Evolutionary conservation across 495 filamentous ascomycete genomes (phyloP).

Genomic region (Penicillium verhagenii): DNA sequence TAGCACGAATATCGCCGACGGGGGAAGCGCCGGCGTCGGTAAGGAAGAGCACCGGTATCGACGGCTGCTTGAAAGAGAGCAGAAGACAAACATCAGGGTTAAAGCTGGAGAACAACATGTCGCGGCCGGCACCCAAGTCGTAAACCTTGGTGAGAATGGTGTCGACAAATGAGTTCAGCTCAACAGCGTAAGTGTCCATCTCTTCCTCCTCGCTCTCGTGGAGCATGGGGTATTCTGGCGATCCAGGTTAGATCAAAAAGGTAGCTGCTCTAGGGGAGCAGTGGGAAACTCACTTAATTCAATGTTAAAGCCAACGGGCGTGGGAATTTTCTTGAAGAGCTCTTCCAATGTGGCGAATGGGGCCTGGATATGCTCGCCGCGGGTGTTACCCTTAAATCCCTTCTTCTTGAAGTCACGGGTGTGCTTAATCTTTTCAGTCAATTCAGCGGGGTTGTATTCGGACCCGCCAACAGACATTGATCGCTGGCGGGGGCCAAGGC

Average conservation of each 20-base stretch:
- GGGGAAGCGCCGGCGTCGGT: conserved; percentile 76
- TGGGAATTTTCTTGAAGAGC: conserved; percentile 80
- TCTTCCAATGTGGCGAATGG: conserved; percentile 95
- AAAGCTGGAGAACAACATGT: conserved; percentile 94
- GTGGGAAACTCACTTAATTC: conserved; percentile 72
- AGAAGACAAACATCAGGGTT: conserved; percentile 95
- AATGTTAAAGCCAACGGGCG: conserved; percentile 90
- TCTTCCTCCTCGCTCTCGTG: conserved; percentile 90
- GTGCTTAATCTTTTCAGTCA: conserved; percentile 94
- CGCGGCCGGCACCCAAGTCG: conserved; percentile 65
- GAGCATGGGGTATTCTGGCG: conserved; percentile 88
- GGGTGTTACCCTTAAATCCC: conserved; percentile 93
- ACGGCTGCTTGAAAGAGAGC: conserved; percentile 93
- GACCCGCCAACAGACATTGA: conserved; percentile 58
- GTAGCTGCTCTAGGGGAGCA: conserved; percentile 21
- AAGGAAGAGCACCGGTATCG: conserved; percentile 90
- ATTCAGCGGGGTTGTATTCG: conserved; percentile 54
- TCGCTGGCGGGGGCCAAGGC: conserved; percentile 36
- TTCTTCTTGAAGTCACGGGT: conserved; percentile 90
- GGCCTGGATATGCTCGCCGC: conserved; percentile 89
- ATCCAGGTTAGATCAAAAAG: conserved; percentile 31
- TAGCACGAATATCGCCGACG: conserved; percentile 87
- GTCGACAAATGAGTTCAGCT: conserved; percentile 96
- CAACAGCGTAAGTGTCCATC: conserved; percentile 96
- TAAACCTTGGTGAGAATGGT: conserved; percentile 88